Conservation (phyloP, 371 early-diverging fungal species). For the Saksenaea vasiformis region DNA sequence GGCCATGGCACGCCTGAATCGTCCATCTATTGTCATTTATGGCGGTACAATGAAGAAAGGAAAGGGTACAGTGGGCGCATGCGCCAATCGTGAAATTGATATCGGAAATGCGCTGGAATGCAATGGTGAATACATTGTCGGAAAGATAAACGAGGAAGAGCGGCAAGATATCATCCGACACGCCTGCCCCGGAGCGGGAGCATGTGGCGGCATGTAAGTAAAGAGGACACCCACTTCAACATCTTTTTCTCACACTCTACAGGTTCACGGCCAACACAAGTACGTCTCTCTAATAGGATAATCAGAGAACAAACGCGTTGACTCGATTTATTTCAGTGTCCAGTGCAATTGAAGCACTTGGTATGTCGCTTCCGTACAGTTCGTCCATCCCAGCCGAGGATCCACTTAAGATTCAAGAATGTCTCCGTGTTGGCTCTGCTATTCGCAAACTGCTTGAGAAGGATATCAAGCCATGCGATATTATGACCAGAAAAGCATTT, state of each 20-base stretch:
- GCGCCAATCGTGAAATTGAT: slow-evolving; percentile 70
- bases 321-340: slow-evolving; percentile 65
- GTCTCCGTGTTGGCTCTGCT: slow-evolving; percentile 78
- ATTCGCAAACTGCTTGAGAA: slow-evolving; percentile 85
- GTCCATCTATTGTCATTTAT: slow-evolving; percentile 87
- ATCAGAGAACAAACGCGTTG: background rate
- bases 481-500: slow-evolving; percentile 91
- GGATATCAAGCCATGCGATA: slow-evolving; percentile 90
- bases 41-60: slow-evolving; percentile 88
- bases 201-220: slow-evolving; percentile 93
- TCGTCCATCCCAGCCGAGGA: slow-evolving; percentile 90
- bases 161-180: slow-evolving; percentile 81
- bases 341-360: slow-evolving; percentile 94
- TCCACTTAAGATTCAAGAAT: slow-evolving; percentile 87
- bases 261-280: slow-evolving; percentile 91
- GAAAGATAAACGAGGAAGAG: slow-evolving; percentile 85
- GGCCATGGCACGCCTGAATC: slow-evolving; percentile 91
- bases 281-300: slow-evolving; percentile 28
- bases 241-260: background rate
- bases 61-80: slow-evolving; percentile 53
- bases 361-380: slow-evolving; percentile 93
- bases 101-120: slow-evolving; percentile 93
- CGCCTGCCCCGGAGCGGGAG: slow-evolving; percentile 94
- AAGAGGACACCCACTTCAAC: background rate
- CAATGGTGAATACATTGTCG: slow-evolving; percentile 89